Conservation (phyloP, 2,329 filamentous ascomycete species). For the Calonectria hawksworthii region DNA sequence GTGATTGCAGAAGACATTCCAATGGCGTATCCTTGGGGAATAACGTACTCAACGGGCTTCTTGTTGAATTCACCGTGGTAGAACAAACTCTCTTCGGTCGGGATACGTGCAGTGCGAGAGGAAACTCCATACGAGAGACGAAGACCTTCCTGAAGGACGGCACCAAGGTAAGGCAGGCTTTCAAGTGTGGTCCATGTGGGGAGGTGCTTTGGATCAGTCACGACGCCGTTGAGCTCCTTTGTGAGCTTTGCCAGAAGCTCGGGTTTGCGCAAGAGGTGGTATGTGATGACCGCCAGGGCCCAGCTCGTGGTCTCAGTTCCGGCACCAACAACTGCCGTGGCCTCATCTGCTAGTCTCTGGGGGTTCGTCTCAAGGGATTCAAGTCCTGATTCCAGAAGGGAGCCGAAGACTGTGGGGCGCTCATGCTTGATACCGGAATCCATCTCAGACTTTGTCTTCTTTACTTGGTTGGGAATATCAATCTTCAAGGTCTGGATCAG, state of each 20-base stretch:
- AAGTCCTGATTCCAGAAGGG: conserved; percentile 7
- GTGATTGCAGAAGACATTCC: conserved; percentile 14
- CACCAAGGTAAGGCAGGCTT: conserved; percentile 8
- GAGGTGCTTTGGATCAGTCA: conserved; percentile 1
- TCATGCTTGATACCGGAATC: conserved; percentile 10
- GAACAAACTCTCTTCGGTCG: neutral
- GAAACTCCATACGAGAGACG: conserved; percentile 14
- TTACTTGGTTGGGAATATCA: conserved; percentile 12
- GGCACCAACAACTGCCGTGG: conserved; percentile 10
- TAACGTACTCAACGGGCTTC: conserved; percentile 7
- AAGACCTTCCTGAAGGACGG: conserved; percentile 9
- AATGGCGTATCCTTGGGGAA: conserved; percentile 3
- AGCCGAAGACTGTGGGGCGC: conserved; percentile 8
- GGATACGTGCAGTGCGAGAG: conserved; percentile 1
- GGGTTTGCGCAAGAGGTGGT: neutral
- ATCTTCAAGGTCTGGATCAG: conserved; percentile 13
- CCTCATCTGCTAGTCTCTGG: conserved; percentile 4
- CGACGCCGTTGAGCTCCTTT: neutral
- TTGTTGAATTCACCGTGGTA: conserved; percentile 12
- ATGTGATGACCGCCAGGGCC: conserved; percentile 7
- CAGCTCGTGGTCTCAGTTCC: conserved; percentile 11
- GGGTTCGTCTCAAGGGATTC: neutral
- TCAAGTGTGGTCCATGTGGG: conserved; percentile 2
- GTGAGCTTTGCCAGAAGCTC: neutral
- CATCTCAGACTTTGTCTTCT: neutral